Conservation (phyloP, 345 rosid species). For the Citrus cavaleriei region DNA sequence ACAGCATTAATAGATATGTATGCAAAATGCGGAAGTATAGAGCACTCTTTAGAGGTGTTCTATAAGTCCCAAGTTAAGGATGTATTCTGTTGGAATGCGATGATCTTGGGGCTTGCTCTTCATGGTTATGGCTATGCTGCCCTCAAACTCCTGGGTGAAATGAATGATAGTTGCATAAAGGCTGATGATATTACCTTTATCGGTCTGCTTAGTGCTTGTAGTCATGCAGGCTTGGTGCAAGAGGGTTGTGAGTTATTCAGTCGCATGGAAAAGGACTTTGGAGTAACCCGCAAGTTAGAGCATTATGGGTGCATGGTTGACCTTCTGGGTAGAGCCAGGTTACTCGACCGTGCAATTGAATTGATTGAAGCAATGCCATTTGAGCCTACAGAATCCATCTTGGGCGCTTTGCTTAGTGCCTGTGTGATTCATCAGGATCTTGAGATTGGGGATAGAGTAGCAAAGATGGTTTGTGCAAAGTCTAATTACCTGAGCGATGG, state of each 20-base stretch:
- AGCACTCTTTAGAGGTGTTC: constrained; percentile 7
- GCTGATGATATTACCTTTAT: constrained; percentile 23
- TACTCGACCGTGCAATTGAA: constrained; percentile 8
- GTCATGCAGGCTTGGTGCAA: constrained; percentile 27
- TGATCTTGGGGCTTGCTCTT: constrained; percentile 19
- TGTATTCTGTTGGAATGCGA: constrained; percentile 26
- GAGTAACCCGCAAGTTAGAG: constrained; percentile 22
- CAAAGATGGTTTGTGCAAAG: constrained; percentile 6
- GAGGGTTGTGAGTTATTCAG: constrained; percentile 19
- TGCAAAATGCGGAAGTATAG: constrained; percentile 28
- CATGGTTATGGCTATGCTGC: constrained; percentile 22
- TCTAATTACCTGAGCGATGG: constrained; percentile 22
- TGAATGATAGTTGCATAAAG: constrained; percentile 1
- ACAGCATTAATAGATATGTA: constrained; percentile 26
- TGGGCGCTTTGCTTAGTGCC: constrained; percentile 29
- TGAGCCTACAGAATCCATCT: constrained; percentile 20
- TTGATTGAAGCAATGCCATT: constrained; percentile 24
- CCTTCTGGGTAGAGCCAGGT: constrained; percentile 17
- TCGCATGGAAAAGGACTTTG: constrained; percentile 20
- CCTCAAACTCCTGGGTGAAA: constrained; percentile 12
- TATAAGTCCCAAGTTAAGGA: constrained; percentile 21
- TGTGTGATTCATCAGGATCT: constrained; percentile 26
- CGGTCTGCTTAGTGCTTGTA: constrained; percentile 25
- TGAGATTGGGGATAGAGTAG: constrained; percentile 13
- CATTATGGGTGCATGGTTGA: constrained; percentile 30